Conservation (phyloP, 2,329 filamentous ascomycete genomes). For the Nothophaeocryptopus gaeumannii region DNA sequence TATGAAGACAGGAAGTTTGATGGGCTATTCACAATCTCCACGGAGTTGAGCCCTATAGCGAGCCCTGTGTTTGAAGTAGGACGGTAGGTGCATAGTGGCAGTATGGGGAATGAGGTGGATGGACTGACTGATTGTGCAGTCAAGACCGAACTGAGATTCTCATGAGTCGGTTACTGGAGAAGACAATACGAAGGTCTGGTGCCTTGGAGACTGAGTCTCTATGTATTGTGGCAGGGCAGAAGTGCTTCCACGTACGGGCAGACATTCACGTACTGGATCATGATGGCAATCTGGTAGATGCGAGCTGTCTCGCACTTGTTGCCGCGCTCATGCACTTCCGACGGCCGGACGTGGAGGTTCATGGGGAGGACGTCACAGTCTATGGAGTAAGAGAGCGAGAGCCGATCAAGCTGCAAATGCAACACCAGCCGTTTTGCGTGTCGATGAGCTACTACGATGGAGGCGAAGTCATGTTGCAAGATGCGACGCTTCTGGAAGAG, state of each 20-base stretch:
- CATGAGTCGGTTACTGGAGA: conserved; percentile 84
- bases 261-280: conserved; percentile 89
- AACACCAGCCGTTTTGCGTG: conserved; percentile 88
- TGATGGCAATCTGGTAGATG: conserved; percentile 86
- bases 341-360: conserved; percentile 82
- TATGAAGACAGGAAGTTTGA: conserved; percentile 89
- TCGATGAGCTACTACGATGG: conserved; percentile 80
- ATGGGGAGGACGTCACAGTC: conserved; percentile 78
- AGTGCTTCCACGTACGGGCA: conserved; percentile 86
- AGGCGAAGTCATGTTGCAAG: conserved; percentile 68
- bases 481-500: conserved; percentile 72
- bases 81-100: conserved; percentile 48
- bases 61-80: conserved; percentile 86
- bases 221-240: conserved; percentile 84
- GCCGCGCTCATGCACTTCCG: conserved; percentile 88
- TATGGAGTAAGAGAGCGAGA: conserved; percentile 83
- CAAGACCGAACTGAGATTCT: conserved; percentile 64
- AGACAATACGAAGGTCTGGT: conserved; percentile 85
- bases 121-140: conserved; percentile 64
- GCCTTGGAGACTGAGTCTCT: conserved; percentile 94
- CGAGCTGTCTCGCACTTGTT: conserved; percentile 80
- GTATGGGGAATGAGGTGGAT: conserved; percentile 28
- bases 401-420: conserved; percentile 82
- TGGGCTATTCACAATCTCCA: conserved; percentile 87
- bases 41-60: conserved; percentile 88